Evolutionary conservation across 83 land plant genomes (phyloP), one percentile per base, ranked within the genome.

Genomic region (Thuja plicata): DNA sequence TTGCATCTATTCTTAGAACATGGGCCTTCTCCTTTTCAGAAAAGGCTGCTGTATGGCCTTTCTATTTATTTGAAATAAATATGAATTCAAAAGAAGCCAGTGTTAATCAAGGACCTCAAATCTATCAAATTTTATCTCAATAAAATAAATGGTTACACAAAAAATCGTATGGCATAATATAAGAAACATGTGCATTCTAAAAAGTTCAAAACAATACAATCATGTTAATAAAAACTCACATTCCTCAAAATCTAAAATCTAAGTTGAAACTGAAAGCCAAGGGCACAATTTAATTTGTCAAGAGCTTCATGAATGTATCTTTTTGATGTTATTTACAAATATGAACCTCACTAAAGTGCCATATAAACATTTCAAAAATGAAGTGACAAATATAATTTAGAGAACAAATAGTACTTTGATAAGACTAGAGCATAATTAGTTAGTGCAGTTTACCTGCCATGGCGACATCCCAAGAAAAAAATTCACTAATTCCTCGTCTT

Each of bases 391-490:
- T 13, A 43, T 50, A 83, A 30, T 45, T 4, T 30, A 30, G 57
- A 83, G 32, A 11, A 30, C 57, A 83, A 5, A 12, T 15, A 48
- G 7, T 45, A 1, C 55, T 83, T 46, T 48, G 17, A 83, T 57
- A 83, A 48, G 6, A 83, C 5, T 45, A 48, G 16, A 83, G 79
- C 73, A 66, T 45, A 81, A 81, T 45, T 43, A 81, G 70, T 17
- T 62, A 12, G 30, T 73, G 35, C 79, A 87, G 34, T 60, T 86
- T 87, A 95, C 99, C 99, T 98, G 99, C 99, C 97, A 98, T 7
- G 94, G 94, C 17, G 96, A 94, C 99, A 98, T 95, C 15, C 99
- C 99, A 71, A 94, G 92, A 79, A 97, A 98, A 90, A 96, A 98
- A 32, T 95, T 94, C 89, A 96, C 86, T 12, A 98, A 92, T 88